phyloP scores from a whole-genome alignment of 2,329 filamentous ascomycete genomes.

The Fusarium nanum region DNA sequence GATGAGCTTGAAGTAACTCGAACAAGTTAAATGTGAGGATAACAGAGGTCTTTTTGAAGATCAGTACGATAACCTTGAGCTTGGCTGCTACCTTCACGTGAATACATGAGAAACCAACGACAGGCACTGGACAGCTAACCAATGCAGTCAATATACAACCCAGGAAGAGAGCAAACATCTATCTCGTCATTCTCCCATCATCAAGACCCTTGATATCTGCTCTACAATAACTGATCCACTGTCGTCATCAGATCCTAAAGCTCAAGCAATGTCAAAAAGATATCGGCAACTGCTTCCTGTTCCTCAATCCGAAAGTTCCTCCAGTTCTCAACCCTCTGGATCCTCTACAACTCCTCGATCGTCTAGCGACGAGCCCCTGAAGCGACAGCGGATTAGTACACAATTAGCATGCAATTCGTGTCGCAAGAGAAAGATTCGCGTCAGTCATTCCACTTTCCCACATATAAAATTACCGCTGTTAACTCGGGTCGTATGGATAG shows the following conservation, averaged over 20 bases:
- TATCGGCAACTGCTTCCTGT: slow-evolving; percentile 27
- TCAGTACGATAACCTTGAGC: not conserved
- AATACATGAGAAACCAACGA: not conserved
- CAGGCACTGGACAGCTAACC: not conserved
- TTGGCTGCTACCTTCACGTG: not conserved
- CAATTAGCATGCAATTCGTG: slow-evolving; percentile 22
- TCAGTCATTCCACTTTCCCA: not conserved
- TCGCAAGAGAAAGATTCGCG: slow-evolving; percentile 26
- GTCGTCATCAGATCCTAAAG: not conserved
- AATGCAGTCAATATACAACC: not conserved
- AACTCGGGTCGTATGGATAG: not conserved
- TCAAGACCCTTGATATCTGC: not conserved
- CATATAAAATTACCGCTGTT: not conserved
- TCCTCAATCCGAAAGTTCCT: not conserved
- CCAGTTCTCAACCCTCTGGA: slow-evolving; percentile 7
- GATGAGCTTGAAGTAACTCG: not conserved
- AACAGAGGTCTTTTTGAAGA: not conserved
- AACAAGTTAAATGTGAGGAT: not conserved
- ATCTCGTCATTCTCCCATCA: not conserved
- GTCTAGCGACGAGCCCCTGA: slow-evolving; percentile 15
- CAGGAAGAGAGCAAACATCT: not conserved
- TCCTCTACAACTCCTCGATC: slow-evolving; percentile 18
- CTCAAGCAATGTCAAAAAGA: slow-evolving; percentile 28
- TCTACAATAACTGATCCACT: not conserved
- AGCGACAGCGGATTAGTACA: slow-evolving; percentile 22